phyloP scores from a whole-genome alignment of 2,329 filamentous ascomycete species.

The Exophiala phaeomuriformis region DNA sequence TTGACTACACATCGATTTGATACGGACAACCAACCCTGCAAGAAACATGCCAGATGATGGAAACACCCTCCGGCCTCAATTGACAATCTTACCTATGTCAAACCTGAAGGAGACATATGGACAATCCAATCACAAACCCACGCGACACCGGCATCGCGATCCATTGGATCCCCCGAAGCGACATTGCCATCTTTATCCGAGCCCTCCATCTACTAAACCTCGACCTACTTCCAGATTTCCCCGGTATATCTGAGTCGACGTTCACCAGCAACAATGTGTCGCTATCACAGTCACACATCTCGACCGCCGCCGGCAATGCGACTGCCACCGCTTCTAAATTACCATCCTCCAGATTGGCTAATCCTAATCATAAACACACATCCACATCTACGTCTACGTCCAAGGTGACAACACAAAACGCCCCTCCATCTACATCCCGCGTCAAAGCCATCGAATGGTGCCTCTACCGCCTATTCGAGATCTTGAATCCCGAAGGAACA shows the following conservation, averaged over 20 bases:
- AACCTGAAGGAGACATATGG: background rate
- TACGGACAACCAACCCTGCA: background rate
- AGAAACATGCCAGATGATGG: background rate
- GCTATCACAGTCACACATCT: constrained; percentile 22
- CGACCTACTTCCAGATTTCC: constrained; percentile 71
- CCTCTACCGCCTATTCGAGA: constrained; percentile 73
- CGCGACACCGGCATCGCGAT: background rate
- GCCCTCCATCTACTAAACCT: constrained; percentile 79
- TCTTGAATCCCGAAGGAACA: constrained; percentile 74
- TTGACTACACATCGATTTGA: background rate
- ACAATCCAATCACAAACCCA: background rate
- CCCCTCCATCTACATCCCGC: constrained; percentile 72
- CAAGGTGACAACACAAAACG: background rate
- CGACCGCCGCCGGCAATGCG: background rate
- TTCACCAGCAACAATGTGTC: constrained; percentile 58
- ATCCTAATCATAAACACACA: background rate
- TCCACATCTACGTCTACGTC: background rate
- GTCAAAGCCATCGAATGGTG: constrained; percentile 83
- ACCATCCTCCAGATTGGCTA: too few relatives aligned
- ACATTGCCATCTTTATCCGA: constrained; percentile 64
- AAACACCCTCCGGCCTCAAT: too few relatives aligned
- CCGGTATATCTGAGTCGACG: constrained; percentile 60
- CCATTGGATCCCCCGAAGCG: constrained; percentile 36
- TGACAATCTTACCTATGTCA: too few relatives aligned
- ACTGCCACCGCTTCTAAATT: too few relatives aligned